Conservation (phyloP, 2,329 filamentous ascomycete species). For the Penicillium freii region DNA sequence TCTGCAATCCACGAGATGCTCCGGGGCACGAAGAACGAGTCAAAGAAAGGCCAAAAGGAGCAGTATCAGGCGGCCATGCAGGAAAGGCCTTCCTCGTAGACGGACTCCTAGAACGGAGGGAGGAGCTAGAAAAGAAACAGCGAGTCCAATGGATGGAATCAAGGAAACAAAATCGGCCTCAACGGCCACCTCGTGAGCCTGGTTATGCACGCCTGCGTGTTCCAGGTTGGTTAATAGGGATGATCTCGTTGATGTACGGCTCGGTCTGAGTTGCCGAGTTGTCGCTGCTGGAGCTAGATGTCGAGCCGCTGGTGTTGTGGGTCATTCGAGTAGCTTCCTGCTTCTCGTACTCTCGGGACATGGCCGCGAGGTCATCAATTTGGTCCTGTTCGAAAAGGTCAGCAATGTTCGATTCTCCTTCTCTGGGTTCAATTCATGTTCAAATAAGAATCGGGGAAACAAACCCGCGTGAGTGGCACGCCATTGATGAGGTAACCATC, state of each 20-base stretch:
- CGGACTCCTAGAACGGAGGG: neutral
- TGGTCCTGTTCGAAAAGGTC: conserved; percentile 39
- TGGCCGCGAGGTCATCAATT: conserved; percentile 49
- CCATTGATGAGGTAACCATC: conserved; percentile 51
- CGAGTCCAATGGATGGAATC: neutral
- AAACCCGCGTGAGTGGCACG: conserved; percentile 47
- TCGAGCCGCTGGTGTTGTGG: conserved; percentile 22
- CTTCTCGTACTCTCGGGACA: conserved; percentile 50
- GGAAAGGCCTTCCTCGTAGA: neutral
- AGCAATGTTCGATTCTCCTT: conserved; percentile 1
- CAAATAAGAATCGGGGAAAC: neutral
- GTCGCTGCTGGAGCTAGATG: conserved; percentile 1
- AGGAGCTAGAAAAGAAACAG: neutral
- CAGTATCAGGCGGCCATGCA: neutral
- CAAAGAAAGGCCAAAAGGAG: neutral
- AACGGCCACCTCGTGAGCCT: conserved; percentile 30
- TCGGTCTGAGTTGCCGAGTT: conserved; percentile 23
- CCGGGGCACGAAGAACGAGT: neutral
- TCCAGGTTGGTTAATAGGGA: conserved; percentile 35
- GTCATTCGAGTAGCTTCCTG: conserved; percentile 49
- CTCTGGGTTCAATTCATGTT: neutral
- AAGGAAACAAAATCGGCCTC: conserved; percentile 1
- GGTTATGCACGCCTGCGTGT: conserved; percentile 29
- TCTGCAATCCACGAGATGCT: neutral
- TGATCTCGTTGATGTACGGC: conserved; percentile 46